A percentile compares a stretch with the other conserved stretches of the same genome.
Conservation (phyloP, 140 eudicot species). For the Ambrosia hybrid region DNA sequence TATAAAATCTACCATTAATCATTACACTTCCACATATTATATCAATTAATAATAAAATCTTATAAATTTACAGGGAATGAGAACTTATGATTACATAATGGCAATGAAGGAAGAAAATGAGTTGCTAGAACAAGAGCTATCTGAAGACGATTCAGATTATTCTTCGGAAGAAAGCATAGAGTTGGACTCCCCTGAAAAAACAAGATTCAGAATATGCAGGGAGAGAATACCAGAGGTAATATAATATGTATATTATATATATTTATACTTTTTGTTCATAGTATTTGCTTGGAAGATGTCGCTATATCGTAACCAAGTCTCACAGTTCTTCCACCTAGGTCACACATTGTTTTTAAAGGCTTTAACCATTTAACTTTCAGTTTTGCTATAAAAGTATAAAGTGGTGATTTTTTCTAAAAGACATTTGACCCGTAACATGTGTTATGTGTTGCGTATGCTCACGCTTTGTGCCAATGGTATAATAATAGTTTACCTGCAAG, state of each 20-base stretch:
- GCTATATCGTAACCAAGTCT: background rate
- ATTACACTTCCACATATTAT: background rate
- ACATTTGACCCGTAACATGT: background rate
- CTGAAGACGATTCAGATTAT: slow-evolving; percentile 73
- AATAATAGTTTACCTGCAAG: background rate
- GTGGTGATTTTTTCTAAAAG: too few species aligned
- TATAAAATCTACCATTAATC: background rate
- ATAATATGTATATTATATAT: background rate
- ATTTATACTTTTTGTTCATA: background rate
- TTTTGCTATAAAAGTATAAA: too few species aligned
- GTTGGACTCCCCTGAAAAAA: slow-evolving; percentile 53
- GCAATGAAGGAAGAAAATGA: slow-evolving; percentile 82
- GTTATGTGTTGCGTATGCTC: background rate
- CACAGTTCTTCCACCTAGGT: background rate
- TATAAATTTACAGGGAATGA: slow-evolving; percentile 54
- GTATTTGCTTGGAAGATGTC: background rate
- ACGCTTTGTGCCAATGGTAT: background rate
- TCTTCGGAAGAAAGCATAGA: slow-evolving; percentile 72
- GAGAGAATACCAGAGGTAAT: slow-evolving; percentile 54
- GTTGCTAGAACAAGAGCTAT: slow-evolving; percentile 47
- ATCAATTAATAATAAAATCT: background rate
- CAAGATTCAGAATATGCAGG: slow-evolving; percentile 46
- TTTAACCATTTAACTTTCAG: too few species aligned
- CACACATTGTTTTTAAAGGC: too few species aligned
- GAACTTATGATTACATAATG: slow-evolving; percentile 89